Conservation (phyloP, 2,329 filamentous ascomycete genomes). For the Chrysoporthe austroafricana region DNA sequence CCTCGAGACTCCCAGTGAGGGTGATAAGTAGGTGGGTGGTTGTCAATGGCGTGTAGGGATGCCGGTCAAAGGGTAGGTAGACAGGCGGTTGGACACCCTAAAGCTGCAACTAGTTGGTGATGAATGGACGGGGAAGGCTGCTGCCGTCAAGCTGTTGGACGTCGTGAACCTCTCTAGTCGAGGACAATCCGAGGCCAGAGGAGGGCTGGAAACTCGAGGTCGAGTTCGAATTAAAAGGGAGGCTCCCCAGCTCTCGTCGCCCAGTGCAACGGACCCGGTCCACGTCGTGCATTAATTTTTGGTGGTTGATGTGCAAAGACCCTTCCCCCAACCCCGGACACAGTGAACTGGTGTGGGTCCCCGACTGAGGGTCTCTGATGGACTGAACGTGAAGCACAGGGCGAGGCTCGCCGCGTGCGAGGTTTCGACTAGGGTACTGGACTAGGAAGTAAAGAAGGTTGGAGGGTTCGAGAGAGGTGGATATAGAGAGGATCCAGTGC, state of each 20-base stretch:
- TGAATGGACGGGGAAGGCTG: constrained; percentile 25
- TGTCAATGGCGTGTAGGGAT: constrained; percentile 36
- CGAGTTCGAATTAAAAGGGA: constrained; percentile 18
- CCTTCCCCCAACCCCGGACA: constrained; percentile 27
- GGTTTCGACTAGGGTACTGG: constrained; percentile 22
- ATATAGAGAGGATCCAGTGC: constrained; percentile 18
- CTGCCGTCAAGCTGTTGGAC: constrained; percentile 20
- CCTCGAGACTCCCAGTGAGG: constrained; percentile 15
- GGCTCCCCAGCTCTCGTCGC: constrained; percentile 24
- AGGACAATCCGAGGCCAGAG: constrained; percentile 8
- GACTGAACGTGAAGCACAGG: constrained; percentile 8
- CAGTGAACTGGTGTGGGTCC: constrained; percentile 26
- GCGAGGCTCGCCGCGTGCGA: constrained; percentile 2
- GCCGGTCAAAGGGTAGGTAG: constrained; percentile 25
- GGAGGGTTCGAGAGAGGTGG: constrained; percentile 18
- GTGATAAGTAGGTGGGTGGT: constrained; percentile 23
- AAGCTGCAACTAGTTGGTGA: constrained; percentile 38
- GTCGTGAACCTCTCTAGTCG: constrained; percentile 13
- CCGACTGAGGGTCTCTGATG: constrained; percentile 6
- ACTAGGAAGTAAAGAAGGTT: constrained; percentile 4
- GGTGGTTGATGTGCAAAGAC: constrained; percentile 29
- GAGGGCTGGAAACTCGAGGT: constrained; percentile 11
- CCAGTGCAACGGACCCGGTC: constrained; percentile 29
- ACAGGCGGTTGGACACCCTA: constrained; percentile 32
- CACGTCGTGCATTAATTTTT: constrained; percentile 28